phyloP scores from a whole-genome alignment of 345 rosid species.

The Boechera divaricarpa region DNA sequence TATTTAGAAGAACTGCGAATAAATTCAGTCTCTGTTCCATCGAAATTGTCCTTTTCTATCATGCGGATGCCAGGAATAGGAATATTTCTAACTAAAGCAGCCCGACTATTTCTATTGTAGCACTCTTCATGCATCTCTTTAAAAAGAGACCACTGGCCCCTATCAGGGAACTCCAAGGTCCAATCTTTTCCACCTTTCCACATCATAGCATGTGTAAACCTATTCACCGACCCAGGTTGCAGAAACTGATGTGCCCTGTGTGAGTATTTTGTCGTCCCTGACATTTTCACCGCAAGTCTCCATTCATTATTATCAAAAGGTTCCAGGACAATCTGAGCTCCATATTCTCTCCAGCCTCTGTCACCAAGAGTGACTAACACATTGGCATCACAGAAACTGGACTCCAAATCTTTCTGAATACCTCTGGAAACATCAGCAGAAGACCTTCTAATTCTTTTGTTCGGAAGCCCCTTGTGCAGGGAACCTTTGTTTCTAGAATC shows the following conservation, averaged over 20 bases:
- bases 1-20: constrained; percentile 63
- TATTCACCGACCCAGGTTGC: constrained; percentile 93
- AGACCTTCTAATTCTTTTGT: constrained; percentile 82
- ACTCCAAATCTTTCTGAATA: constrained; percentile 66
- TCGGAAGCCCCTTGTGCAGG: constrained; percentile 62
- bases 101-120: constrained; percentile 75
- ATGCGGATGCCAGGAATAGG: constrained; percentile 93
- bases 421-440: constrained; percentile 57
- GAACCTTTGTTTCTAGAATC: constrained; percentile 64
- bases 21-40: constrained; percentile 55
- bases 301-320: constrained; percentile 85
- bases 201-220: constrained; percentile 98
- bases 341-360: constrained; percentile 90
- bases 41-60: constrained; percentile 70
- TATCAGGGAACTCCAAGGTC: constrained; percentile 85
- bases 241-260: constrained; percentile 94
- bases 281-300: constrained; percentile 84
- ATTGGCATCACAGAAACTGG: constrained; percentile 76
- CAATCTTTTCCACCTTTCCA: constrained; percentile 99
- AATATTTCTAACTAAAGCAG: constrained; percentile 83
- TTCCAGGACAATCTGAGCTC: constrained; percentile 76
- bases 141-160: constrained; percentile 92
- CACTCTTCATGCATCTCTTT: constrained; percentile 99
- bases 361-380: constrained; percentile 73
- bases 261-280: constrained; percentile 68